A percentile compares a stretch with the other conserved stretches of the same genome.
Conservation (phyloP, 2,329 filamentous ascomycete genomes). For the Diaporthe eres region DNA sequence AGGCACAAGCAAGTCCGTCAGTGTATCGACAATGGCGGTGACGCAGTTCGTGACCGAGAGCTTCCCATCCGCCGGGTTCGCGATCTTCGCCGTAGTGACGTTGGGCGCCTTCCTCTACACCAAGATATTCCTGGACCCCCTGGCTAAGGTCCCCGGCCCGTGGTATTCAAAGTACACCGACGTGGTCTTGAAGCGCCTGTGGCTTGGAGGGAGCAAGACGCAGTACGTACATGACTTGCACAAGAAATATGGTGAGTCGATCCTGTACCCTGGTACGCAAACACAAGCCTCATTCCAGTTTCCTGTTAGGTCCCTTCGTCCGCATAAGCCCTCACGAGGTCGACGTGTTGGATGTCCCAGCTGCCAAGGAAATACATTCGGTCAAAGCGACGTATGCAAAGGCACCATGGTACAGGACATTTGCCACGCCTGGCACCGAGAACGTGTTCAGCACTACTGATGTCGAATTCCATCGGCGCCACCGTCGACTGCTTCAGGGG, state of each 20-base stretch:
- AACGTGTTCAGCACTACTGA: conserved; percentile 59
- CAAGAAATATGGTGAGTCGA: conserved; percentile 44
- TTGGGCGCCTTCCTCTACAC: not conserved
- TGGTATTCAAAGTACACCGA: conserved; percentile 48
- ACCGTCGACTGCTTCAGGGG: conserved; percentile 58
- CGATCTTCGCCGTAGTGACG: too few relatives aligned
- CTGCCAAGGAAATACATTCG: conserved; percentile 47
- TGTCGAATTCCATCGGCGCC: conserved; percentile 54
- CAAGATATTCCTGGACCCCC: not conserved
- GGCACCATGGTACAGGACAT: conserved; percentile 43
- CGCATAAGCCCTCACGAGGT: conserved; percentile 47
- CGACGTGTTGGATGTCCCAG: conserved; percentile 45
- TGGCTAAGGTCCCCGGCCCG: conserved; percentile 43
- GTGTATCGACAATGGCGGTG: not conserved
- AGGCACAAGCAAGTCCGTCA: not conserved
- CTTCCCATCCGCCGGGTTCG: not conserved
- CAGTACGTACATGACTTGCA: conserved; percentile 47
- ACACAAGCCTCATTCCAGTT: not conserved
- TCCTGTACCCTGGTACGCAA: too few relatives aligned
- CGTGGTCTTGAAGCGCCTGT: conserved; percentile 38
- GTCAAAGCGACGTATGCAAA: conserved; percentile 50
- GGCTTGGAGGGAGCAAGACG: conserved; percentile 40
- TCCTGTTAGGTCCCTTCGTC: conserved; percentile 45
- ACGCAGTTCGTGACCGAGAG: not conserved
- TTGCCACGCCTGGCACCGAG: conserved; percentile 24